Percentiles rank a stretch among this genome's conserved stretches.
Evolutionary conservation across 1,139 yeast species (phyloP).

Genomic region (Diutina rugosa): DNA sequence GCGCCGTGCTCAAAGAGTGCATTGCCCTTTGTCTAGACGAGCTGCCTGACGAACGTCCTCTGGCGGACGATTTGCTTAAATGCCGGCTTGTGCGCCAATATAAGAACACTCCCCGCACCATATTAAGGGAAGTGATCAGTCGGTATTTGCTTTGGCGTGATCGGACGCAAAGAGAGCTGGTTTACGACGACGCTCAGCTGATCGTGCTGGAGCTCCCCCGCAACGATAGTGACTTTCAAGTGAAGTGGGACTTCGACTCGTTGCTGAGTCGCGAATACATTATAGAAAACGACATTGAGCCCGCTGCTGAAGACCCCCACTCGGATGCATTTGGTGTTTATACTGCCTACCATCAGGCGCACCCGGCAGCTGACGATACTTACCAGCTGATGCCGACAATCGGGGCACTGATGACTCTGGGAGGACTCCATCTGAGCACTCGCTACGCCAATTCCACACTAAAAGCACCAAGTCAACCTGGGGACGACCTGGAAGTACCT

Average conservation of each 20-base stretch:
- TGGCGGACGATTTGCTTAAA: conserved; percentile 74
- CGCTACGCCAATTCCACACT: neutral
- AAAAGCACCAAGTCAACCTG: neutral
- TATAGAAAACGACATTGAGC: conserved; percentile 42
- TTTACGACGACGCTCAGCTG: conserved; percentile 23
- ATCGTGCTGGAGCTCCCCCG: conserved; percentile 8
- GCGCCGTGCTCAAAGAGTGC: conserved; percentile 67
- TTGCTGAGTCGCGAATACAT: conserved; percentile 61
- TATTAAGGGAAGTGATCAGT: conserved; percentile 66
- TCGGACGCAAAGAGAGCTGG: conserved; percentile 37
- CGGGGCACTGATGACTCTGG: neutral
- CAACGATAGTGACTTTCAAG: conserved; percentile 33
- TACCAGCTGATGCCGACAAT: neutral
- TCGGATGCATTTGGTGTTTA: neutral
- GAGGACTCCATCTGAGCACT: neutral
- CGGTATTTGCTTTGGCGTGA: conserved; percentile 77
- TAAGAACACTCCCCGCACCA: conserved; percentile 43
- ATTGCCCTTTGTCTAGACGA: conserved; percentile 90
- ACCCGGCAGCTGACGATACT: neutral
- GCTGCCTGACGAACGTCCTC: conserved; percentile 76
- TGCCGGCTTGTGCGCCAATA: conserved; percentile 58
- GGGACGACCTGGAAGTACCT: neutral
- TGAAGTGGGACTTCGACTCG: conserved; percentile 85
- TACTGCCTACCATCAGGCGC: neutral
- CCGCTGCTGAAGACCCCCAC: neutral